Evolutionary conservation across 805 yeast species (phyloP).

Genomic region (Nematodospora valgi): DNA sequence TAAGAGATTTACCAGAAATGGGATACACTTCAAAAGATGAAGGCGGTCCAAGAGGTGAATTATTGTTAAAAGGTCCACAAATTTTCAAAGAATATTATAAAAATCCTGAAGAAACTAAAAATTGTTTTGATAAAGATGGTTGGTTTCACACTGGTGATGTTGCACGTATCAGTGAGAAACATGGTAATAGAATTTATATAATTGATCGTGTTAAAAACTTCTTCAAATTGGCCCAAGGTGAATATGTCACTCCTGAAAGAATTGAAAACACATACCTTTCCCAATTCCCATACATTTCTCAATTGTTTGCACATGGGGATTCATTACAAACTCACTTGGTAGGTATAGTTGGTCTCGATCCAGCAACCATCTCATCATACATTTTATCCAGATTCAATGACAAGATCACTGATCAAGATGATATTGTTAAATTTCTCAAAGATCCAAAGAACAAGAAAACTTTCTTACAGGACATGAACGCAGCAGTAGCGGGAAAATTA

Average conservation of each 20-base stretch:
- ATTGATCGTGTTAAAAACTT: conserved; percentile 49
- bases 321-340: conserved; percentile 25
- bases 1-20: conserved; percentile 64
- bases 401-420: conserved; percentile 11
- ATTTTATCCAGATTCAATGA: conserved; percentile 13
- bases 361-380: conserved; percentile 16
- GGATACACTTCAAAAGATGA: conserved; percentile 38
- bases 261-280: conserved; percentile 33
- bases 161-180: conserved; percentile 19
- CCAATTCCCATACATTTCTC: conserved; percentile 23
- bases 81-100: conserved; percentile 49
- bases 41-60: conserved; percentile 47
- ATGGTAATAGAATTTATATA: conserved; percentile 35
- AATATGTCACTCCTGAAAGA: conserved; percentile 42
- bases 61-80: conserved; percentile 55
- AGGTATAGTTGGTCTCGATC: conserved; percentile 27
- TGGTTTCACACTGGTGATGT: conserved; percentile 63
- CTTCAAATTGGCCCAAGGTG: conserved; percentile 44
- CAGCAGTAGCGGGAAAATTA: conserved; percentile 18
- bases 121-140: conserved; percentile 43
- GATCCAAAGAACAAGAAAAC: conserved; percentile 17
- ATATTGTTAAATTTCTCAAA: conserved; percentile 21
- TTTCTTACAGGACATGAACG: conserved; percentile 23
- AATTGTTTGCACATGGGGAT: conserved; percentile 33
- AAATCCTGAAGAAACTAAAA: conserved; percentile 46